Percentiles rank a stretch among this genome's conserved stretches.
Evolutionary conservation across 345 rosid species (phyloP).

Genomic region (Capsella bursapastoris): DNA sequence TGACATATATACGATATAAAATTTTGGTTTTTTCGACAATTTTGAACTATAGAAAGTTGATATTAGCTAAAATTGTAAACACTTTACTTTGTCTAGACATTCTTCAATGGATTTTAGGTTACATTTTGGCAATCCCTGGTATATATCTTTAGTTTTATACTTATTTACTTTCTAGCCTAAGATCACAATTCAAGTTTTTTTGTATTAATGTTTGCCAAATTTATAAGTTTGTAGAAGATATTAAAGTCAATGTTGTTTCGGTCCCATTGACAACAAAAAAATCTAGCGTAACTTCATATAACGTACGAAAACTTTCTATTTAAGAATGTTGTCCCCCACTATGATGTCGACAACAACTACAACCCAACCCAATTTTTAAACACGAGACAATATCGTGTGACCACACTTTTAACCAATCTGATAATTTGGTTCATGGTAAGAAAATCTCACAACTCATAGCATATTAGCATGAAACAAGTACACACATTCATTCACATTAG

Average conservation of each 20-base stretch:
- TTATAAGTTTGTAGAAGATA: neutral
- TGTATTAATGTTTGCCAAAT: neutral
- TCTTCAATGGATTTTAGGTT: neutral
- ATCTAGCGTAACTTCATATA: neutral
- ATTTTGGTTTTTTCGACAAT: neutral
- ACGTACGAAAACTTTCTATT: neutral
- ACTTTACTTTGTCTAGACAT: neutral
- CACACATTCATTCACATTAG: neutral
- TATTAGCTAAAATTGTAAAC: neutral
- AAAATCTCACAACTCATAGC: constrained; percentile 8
- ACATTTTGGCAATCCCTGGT: neutral
- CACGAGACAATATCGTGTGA: constrained; percentile 8
- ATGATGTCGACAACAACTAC: constrained; percentile 3
- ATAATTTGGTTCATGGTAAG: neutral
- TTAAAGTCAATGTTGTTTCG: neutral
- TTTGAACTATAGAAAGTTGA: neutral
- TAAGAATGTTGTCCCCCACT: constrained; percentile 8
- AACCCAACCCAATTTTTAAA: constrained; percentile 5
- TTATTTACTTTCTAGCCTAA: neutral
- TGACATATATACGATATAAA: no score
- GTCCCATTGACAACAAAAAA: neutral
- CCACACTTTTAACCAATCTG: neutral
- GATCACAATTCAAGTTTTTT: neutral
- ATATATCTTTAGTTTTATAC: neutral
- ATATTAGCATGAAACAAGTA: constrained; percentile 5